A percentile compares a stretch with the other conserved stretches of the same genome.
These are phyloP conservation scores for Boletus coccyginus DNA, from an alignment of 768 basidiomycete genomes.

Conservation along the genomic window DNA sequence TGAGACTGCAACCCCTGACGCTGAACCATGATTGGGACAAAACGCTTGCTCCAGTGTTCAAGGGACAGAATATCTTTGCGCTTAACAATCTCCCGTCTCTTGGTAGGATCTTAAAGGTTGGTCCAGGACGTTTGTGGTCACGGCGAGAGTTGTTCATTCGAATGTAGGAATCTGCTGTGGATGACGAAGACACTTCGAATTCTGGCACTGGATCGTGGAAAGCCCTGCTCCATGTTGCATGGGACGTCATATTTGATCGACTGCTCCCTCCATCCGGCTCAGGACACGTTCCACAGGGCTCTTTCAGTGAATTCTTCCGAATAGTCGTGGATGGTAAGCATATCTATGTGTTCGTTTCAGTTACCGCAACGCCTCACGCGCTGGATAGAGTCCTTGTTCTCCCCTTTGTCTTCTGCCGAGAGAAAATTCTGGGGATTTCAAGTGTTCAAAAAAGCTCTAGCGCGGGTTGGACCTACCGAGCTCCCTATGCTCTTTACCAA, in stretches of 20 bases:
- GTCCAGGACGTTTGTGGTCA: not conserved
- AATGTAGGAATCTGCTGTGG: conserved; percentile 52
- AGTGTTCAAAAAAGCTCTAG: conserved; percentile 77
- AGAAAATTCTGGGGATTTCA: conserved; percentile 97
- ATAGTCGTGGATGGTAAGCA: conserved; percentile 84
- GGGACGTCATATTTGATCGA: conserved; percentile 78
- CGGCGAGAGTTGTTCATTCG: conserved; percentile 8
- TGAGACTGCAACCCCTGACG: conserved; percentile 62
- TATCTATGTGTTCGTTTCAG: not conserved
- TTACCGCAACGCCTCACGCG: not conserved
- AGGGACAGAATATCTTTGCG: conserved; percentile 65
- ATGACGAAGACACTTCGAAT: conserved; percentile 54
- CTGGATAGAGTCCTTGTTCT: conserved; percentile 77
- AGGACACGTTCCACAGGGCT: conserved; percentile 41
- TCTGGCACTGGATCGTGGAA: conserved; percentile 69
- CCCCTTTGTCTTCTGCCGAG: conserved; percentile 77
- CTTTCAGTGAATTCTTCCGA: conserved; percentile 89
- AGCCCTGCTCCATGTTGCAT: conserved; percentile 88
- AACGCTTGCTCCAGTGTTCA: conserved; percentile 71
- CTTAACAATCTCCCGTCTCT: conserved; percentile 70
- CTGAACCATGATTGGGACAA: conserved; percentile 68
- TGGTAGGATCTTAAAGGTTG: conserved; percentile 78
- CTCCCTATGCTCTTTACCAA: conserved; percentile 89
- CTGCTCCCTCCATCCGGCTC: conserved; percentile 54
- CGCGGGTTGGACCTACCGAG: conserved; percentile 58